Base-by-base conservation (phyloP, 768 basidiomycete genomes). In the Macrolepiota dolichaula region DNA sequence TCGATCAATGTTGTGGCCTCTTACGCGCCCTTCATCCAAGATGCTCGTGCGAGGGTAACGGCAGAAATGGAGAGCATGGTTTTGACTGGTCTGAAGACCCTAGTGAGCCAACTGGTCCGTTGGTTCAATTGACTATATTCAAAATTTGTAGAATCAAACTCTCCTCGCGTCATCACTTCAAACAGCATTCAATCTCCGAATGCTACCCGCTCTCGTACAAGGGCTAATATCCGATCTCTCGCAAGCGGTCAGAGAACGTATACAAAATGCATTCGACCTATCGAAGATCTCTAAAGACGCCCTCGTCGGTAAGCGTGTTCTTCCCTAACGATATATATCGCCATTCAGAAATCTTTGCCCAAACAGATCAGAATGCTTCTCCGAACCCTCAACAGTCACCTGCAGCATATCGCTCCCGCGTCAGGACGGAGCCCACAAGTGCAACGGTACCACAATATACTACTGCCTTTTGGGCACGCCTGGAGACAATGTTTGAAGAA, bases 11-110 rank as follows among this genome's bases (percentile, higher is more conserved):
- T 87, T 10, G 85, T 96, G 6, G 81, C 85, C 0, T 80, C 80
- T 2, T 85, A 94, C 65, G 75, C 92, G 17, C 81, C 86, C 1
- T 85, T 85, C 40, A 84, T 99, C 35, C 86, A 92, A 55, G 81
- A 85, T 9, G 82, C 93, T 0, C 84, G 88, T 24, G 76, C 79
- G 12, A 83, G 80, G 49, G 85, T 99, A 36, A 90, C 86, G 1
- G 78, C 76, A 6, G 92, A 95, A 67, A 98, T 99, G 96, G 91
- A 98, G 66, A 81, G 76, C 6, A 96, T 96, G 91, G 88, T 98
- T 1, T 73, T 92, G 32, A 81, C 79, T 27, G 96, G 96, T 4
- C 77, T 98, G 2, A 79, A 82, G 1, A 86, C 86, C 17, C 73
- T 94, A 61, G 96, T 96, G 64, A 57, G 87, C 78, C 38, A 40